These are phyloP conservation scores for Diophrys appendiculata DNA, from an alignment of 73 alveolate species.

Conservation along the genomic window DNA sequence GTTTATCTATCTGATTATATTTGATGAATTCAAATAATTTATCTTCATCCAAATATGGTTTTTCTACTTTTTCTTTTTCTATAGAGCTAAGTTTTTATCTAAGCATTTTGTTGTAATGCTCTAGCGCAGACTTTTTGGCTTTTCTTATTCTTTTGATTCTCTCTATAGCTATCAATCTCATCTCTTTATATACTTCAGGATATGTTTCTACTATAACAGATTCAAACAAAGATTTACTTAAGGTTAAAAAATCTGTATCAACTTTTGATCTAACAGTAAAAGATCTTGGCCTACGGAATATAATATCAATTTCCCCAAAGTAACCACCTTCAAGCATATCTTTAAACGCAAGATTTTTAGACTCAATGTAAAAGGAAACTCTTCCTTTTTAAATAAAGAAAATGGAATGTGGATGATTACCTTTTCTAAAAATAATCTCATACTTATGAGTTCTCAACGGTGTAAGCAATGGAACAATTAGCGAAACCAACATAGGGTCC, in stretches of 20 bases:
- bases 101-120: background rate
- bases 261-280: constrained; percentile 29
- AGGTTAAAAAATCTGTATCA: constrained; percentile 48
- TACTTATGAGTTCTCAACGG: constrained; percentile 34
- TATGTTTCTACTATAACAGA: background rate
- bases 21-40: constrained; percentile 24
- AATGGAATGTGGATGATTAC: constrained; percentile 57
- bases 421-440: constrained; percentile 47
- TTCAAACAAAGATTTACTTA: constrained; percentile 24
- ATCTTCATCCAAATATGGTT: constrained; percentile 21
- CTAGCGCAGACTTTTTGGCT: constrained; percentile 10
- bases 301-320: constrained; percentile 67
- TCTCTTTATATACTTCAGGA: constrained; percentile 1
- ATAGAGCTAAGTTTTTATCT: background rate
- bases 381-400: constrained; percentile 58
- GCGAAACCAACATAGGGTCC: constrained; percentile 51
- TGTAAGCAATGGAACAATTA: constrained; percentile 57
- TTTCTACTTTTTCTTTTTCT: constrained; percentile 6
- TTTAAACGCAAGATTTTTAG: constrained; percentile 46
- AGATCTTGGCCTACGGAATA: constrained; percentile 37
- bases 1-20: constrained; percentile 5
- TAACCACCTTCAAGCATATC: constrained; percentile 65
- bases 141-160: constrained; percentile 1
- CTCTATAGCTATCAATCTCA: constrained; percentile 9
- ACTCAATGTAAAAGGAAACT: constrained; percentile 42